Evolutionary conservation across 805 yeast species (phyloP).

Genomic region (Candida peoriensis): DNA sequence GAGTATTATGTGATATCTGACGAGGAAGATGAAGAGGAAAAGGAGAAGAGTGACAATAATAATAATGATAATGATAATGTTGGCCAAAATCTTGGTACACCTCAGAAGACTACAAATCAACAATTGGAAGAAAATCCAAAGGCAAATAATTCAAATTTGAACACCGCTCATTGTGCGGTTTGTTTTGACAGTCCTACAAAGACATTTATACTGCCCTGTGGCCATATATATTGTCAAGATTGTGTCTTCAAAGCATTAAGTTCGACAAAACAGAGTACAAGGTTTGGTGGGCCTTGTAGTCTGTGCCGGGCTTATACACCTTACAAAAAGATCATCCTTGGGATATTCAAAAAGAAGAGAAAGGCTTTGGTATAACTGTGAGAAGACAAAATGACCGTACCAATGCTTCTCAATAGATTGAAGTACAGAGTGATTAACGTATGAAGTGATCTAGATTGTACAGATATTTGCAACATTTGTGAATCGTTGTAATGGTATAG

Average conservation of each 20-base stretch:
- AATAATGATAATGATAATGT: constrained; percentile 5
- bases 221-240: constrained; percentile 50
- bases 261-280: constrained; percentile 27
- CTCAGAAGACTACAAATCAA: constrained; percentile 31
- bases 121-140: constrained; percentile 17
- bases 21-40: constrained; percentile 16
- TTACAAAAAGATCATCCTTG: constrained; percentile 26
- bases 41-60: constrained; percentile 10
- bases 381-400: too few relatives aligned
- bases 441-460: too few relatives aligned
- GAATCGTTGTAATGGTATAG: too few relatives aligned
- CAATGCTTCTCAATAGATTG: too few relatives aligned
- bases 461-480: too few relatives aligned
- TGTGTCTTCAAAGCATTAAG: constrained; percentile 45
- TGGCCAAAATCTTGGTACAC: constrained; percentile 2
- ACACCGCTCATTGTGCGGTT: constrained; percentile 39
- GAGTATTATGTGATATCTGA: constrained; percentile 19
- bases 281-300: constrained; percentile 35
- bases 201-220: constrained; percentile 49
- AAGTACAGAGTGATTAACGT: too few relatives aligned
- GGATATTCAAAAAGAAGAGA: constrained; percentile 28
- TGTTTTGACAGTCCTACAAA: constrained; percentile 49
- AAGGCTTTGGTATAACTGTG: constrained; percentile 7
- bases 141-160: constrained; percentile 9
- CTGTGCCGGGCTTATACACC: constrained; percentile 35